A percentile compares a stretch with the other conserved stretches of the same genome.
These are phyloP conservation scores for Telfairia occidentalis DNA, from an alignment of 331 rosid species.

Conservation along the genomic window DNA sequence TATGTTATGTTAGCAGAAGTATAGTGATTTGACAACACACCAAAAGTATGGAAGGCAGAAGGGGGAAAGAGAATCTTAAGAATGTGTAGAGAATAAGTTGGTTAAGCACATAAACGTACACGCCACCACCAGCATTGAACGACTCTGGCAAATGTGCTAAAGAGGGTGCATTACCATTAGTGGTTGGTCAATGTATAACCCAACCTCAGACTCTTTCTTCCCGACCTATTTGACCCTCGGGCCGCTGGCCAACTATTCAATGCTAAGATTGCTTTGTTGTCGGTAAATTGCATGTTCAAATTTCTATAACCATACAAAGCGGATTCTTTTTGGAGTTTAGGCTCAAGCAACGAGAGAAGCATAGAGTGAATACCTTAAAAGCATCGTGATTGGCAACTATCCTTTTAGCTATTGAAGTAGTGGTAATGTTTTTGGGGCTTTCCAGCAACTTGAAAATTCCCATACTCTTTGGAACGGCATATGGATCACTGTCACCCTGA, in stretches of 20 bases:
- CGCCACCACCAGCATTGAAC: too few species aligned
- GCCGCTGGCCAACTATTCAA: too few species aligned
- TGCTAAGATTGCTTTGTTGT: too few species aligned
- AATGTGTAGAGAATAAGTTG: too few species aligned
- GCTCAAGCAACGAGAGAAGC: not conserved
- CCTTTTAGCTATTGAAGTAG: slow-evolving; percentile 71
- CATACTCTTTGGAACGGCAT: slow-evolving; percentile 65
- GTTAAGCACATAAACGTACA: too few species aligned
- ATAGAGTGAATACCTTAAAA: slow-evolving; percentile 35
- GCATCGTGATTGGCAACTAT: slow-evolving; percentile 94
- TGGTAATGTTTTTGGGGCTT: slow-evolving; percentile 76
- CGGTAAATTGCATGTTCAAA: not conserved
- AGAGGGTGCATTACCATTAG: not conserved
- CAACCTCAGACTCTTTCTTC: slow-evolving; percentile 2
- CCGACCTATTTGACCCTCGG: slow-evolving; percentile 3
- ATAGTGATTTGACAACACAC: too few species aligned
- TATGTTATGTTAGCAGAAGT: too few species aligned
- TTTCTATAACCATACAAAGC: not conserved
- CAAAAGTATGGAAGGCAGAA: too few species aligned
- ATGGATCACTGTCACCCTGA: slow-evolving; percentile 66
- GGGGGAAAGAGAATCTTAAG: too few species aligned
- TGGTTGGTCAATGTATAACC: not conserved
- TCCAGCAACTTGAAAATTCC: slow-evolving; percentile 77
- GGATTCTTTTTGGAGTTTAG: not conserved
- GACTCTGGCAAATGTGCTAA: too few species aligned